Conservation (phyloP, 106 monocot species). For the Ottelia alismoides region DNA sequence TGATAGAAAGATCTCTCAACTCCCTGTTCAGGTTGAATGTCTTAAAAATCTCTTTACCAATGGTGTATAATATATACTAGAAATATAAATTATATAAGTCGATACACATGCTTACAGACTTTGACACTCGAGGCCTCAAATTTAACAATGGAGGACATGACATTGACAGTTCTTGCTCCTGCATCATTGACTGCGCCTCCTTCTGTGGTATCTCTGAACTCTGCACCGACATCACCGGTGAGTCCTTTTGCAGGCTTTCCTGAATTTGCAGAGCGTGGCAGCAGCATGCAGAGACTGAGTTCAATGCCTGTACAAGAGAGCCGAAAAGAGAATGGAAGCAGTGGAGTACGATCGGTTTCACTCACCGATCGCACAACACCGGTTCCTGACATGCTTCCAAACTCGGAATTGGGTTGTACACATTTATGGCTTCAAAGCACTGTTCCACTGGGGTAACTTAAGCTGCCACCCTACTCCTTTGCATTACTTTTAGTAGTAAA, state of each 20-base stretch:
- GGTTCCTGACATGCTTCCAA: constrained; percentile 24
- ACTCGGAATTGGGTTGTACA: constrained; percentile 44
- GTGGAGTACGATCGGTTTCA: constrained; percentile 21
- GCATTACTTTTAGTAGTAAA: too few relatives aligned
- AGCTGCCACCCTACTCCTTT: too few relatives aligned
- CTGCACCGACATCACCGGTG: constrained; percentile 33
- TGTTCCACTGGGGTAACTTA: constrained; percentile 91
- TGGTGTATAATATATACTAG: too few relatives aligned
- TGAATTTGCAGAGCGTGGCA: constrained; percentile 15
- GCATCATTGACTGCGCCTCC: constrained; percentile 50
- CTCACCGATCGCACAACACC: constrained; percentile 14
- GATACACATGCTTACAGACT: too few relatives aligned
- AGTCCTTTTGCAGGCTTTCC: constrained; percentile 21
- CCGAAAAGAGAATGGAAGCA: constrained; percentile 22
- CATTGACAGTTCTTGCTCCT: constrained; percentile 73
- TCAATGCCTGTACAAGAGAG: constrained; percentile 24
- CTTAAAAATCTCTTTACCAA: not conserved
- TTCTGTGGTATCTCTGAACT: constrained; percentile 52
- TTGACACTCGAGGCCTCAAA: constrained; percentile 87
- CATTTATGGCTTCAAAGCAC: constrained; percentile 90
- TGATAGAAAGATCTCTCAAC: constrained; percentile 33
- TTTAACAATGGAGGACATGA: constrained; percentile 75
- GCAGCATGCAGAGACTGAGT: constrained; percentile 20
- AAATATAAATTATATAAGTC: too few relatives aligned
- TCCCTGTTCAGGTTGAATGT: constrained; percentile 70